Base-by-base conservation (phyloP, 2,329 filamentous ascomycete species). In the Scleromitrula shiraiana region DNA sequence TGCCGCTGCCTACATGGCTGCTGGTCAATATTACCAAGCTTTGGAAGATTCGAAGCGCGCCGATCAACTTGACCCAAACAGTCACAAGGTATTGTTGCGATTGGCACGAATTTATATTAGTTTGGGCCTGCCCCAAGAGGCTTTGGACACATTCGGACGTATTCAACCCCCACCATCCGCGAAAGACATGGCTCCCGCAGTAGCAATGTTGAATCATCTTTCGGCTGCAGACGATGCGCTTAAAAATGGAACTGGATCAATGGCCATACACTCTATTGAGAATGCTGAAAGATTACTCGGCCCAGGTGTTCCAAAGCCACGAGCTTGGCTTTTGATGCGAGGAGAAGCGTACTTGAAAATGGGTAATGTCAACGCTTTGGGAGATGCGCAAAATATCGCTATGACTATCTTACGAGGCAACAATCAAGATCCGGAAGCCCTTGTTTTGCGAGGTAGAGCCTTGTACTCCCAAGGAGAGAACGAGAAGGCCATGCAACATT, bases 401-500 rank as follows among this genome's bases (percentile, higher is more conserved):
- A 95, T 96, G 80, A 79, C 78, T 2, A 69, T 98, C 58, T 74
- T 98, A 53, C 81, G 93, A 45, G 75, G 78, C 63, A 97, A 97
- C 71, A 88, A 75, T 65, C 85, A 91, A 64, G 93, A 98, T 62
- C 90, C 93, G 2, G 93, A 98, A 69, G 93, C 91, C 1, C 72
- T 98, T 54, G 87, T 96, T 5, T 78, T 98, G 43, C 81, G 91
- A 40, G 93, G 91, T 20, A 81, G 89, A 54, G 85, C 88, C 14
- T 76, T 95, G 41, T 97, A 97, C 61, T 83, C 82, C 4, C 87
- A 93, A 64, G 93, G 93, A 24, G 93, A 98, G 58, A 95, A 95
- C 62, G 87, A 94, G 2, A 95, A 96, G 74, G 91, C 93, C 2
- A 77, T 95, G 36, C 86, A 91, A 64, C 87, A 94, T 66, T 93